Evolutionary conservation across 2,329 filamentous ascomycete species (phyloP).

Genomic region (Penicillium sp.): DNA sequence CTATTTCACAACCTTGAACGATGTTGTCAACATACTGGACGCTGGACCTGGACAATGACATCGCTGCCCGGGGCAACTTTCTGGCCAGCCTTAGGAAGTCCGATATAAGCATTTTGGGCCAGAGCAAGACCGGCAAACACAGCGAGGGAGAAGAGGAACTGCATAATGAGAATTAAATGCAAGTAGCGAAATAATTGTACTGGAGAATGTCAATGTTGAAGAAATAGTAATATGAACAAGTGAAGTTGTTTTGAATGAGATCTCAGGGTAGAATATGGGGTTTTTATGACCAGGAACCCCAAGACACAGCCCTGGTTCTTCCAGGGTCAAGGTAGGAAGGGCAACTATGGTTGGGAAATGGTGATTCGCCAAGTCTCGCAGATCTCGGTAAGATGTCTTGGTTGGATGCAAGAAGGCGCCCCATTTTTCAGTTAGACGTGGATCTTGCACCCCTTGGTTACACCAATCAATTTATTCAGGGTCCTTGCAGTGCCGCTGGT

Average conservation of each 20-base stretch:
- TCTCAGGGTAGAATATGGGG: neutral
- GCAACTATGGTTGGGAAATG: neutral
- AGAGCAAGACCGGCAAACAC: conserved; percentile 24
- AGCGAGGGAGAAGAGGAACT: conserved; percentile 18
- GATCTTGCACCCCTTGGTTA: neutral
- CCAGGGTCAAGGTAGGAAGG: neutral
- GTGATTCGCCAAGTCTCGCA: conserved; percentile 15
- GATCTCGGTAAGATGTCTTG: conserved; percentile 12
- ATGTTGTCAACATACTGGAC: conserved; percentile 23
- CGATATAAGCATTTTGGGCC: conserved; percentile 29
- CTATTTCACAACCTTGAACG: neutral
- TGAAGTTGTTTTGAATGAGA: neutral
- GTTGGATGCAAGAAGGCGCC: neutral
- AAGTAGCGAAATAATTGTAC: neutral
- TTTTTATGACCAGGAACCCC: conserved; percentile 5
- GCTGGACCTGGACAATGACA: conserved; percentile 30
- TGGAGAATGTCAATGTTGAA: neutral
- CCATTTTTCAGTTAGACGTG: neutral
- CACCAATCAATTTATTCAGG: neutral
- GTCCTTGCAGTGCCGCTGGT: neutral
- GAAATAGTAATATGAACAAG: neutral
- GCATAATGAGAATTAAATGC: conserved; percentile 20
- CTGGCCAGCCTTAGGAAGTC: conserved; percentile 21
- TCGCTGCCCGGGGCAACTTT: conserved; percentile 21
- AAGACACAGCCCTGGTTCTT: neutral